Evolutionary conservation across 805 yeast species (phyloP).

Genomic region (Grigorovia yakushimaensis): DNA sequence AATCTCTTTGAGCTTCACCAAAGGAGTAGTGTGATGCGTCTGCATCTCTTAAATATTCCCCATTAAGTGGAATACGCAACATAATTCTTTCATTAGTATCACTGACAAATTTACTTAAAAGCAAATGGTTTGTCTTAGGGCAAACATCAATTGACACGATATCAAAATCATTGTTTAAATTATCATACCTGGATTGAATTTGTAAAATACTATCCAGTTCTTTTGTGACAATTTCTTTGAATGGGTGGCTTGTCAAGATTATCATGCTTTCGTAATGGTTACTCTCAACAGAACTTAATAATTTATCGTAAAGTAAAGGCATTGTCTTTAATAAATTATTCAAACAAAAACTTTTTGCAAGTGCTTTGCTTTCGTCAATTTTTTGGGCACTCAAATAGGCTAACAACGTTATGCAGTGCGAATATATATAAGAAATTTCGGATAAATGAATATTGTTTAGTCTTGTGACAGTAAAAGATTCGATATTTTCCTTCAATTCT

Average conservation of each 20-base stretch:
- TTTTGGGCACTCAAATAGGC: slow-evolving; percentile 10
- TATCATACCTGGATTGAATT: slow-evolving; percentile 5
- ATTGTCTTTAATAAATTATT: slow-evolving; percentile 14
- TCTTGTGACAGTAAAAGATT: slow-evolving; percentile 7
- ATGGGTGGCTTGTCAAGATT: slow-evolving; percentile 5
- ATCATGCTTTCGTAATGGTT: slow-evolving; percentile 9
- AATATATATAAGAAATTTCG: slow-evolving; percentile 15
- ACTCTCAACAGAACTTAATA: slow-evolving; percentile 10
- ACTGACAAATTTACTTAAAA: slow-evolving; percentile 38
- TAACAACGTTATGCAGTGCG: slow-evolving; percentile 13
- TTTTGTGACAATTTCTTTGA: neutral
- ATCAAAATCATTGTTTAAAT: slow-evolving; percentile 9
- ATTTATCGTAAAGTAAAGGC: slow-evolving; percentile 19
- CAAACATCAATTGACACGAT: slow-evolving; percentile 54
- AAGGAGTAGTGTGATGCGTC: slow-evolving; percentile 37
- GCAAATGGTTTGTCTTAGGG: slow-evolving; percentile 45
- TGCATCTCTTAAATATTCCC: slow-evolving; percentile 37
- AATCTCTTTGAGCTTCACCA: slow-evolving; percentile 35
- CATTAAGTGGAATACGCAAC: slow-evolving; percentile 49
- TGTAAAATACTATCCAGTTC: slow-evolving; percentile 4
- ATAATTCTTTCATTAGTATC: slow-evolving; percentile 33
- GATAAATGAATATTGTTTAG: slow-evolving; percentile 13
- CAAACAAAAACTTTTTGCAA: slow-evolving; percentile 9
- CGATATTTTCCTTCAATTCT: slow-evolving; percentile 10
- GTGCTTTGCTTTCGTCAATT: neutral